These are phyloP conservation scores for Ramalina peruviana DNA, from an alignment of 495 filamentous ascomycete species.

Conservation along the genomic window DNA sequence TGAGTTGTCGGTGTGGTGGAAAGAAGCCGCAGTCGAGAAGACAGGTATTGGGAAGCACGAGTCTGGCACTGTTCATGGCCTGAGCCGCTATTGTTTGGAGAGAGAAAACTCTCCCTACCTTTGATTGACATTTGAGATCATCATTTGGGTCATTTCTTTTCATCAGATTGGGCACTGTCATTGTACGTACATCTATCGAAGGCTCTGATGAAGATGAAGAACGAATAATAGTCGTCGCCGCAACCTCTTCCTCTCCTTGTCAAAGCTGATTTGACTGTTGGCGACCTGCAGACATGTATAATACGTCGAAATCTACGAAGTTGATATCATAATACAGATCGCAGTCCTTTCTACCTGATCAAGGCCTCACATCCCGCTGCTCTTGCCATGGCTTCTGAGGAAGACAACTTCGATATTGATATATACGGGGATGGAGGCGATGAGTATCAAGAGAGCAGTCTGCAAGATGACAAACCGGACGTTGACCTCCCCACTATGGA, in stretches of 20 bases:
- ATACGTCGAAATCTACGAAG: conserved; percentile 21
- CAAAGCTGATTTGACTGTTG: conserved; percentile 13
- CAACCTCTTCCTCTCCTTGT: not conserved
- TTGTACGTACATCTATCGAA: too few relatives aligned
- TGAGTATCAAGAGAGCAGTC: conserved; percentile 36
- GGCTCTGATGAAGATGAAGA: too few relatives aligned
- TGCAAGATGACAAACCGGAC: conserved; percentile 22
- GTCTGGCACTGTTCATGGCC: too few relatives aligned
- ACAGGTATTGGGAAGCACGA: too few relatives aligned
- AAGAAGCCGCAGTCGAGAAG: too few relatives aligned
- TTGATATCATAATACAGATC: conserved; percentile 15
- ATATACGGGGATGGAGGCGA: conserved; percentile 75
- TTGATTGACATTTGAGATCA: too few relatives aligned
- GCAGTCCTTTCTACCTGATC: not conserved
- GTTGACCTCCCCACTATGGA: conserved; percentile 20
- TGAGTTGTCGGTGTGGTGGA: too few relatives aligned
- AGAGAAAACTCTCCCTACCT: too few relatives aligned
- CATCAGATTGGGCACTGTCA: too few relatives aligned
- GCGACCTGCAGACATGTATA: conserved; percentile 18
- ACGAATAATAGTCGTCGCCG: too few relatives aligned
- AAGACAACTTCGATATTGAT: conserved; percentile 97
- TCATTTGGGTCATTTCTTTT: too few relatives aligned
- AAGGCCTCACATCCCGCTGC: not conserved
- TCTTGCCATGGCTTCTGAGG: conserved; percentile 55
- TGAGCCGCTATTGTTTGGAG: too few relatives aligned